Evolutionary conservation across 257 asterid species (phyloP), one percentile per base, ranked within the genome.

Genomic region (Mitragyna speciosa): DNA sequence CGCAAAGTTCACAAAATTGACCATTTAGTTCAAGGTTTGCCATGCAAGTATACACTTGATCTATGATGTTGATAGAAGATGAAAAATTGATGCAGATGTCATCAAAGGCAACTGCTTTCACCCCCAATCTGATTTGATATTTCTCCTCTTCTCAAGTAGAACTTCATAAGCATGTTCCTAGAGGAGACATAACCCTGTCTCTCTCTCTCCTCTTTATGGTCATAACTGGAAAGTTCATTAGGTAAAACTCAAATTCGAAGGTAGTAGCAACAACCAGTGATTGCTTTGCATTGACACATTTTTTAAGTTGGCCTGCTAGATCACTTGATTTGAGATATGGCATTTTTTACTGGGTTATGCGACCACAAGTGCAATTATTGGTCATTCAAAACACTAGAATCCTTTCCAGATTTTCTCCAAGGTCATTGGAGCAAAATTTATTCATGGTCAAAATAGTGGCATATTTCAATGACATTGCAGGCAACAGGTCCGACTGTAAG

Each of bases 1-100:
- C 75, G 97, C 99, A 5, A 95, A 95, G 89, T 91, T 95, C 91
- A 89, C 88, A 76, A 94, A 93, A 84, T 54, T 81, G 85, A 76
- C 85, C 15, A 48, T 74, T 78, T 84, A 81, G 52, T 66, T 41
- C 24, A 58, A 83, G 86, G 79, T 73, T 79, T 56, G 76, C 79
- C 59, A 71, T 30, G 22, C 11, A 28, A 43, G 3, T 24, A 54
- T 48, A 24, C 68, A 20, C 24, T 4, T 79, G 76, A 20, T 70
- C 43, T 70, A 26, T 49, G 12, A 49, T 22, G 11, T 22, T 10
- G 28, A n/a, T 54, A 12, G 15, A 28, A 51, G 14, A 30, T 19
- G 2, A 36, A 52, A 47, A 41, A 31, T 31, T 22, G 45, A 10
- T 36, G 58, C 67, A 41, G 39, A 1, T 69, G 19, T 24, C 24